Percentiles rank a stretch among this genome's conserved stretches.
phyloP scores from a whole-genome alignment of 2,329 filamentous ascomycete genomes.

The Fusarium musae region DNA sequence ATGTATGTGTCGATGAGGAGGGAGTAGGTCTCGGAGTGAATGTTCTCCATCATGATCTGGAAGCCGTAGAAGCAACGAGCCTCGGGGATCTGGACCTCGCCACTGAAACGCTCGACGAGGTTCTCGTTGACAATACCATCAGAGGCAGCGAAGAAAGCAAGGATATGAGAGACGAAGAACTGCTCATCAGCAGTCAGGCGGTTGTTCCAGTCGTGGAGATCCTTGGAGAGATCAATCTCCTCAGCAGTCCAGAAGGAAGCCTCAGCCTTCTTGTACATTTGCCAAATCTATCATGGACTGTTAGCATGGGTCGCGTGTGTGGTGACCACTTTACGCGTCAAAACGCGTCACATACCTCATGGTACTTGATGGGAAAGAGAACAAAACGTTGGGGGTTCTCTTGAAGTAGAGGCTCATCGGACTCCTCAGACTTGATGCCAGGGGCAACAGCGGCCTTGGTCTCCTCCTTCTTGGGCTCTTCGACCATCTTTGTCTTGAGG shows the following conservation, averaged over 20 bases:
- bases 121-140: constrained; percentile 99
- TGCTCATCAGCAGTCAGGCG: constrained; percentile 95
- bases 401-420: constrained; percentile 88
- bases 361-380: constrained; percentile 98
- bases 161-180: constrained; percentile 97
- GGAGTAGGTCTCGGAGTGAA: constrained; percentile 99
- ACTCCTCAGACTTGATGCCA: constrained; percentile 74
- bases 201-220: constrained; percentile 99
- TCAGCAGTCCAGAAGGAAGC: constrained; percentile 99
- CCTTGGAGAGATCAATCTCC: constrained; percentile 99
- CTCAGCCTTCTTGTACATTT: constrained; percentile 99
- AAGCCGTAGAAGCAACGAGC: constrained; percentile 99
- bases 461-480: constrained; percentile 53
- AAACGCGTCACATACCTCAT: constrained; percentile 81
- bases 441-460: constrained; percentile 56
- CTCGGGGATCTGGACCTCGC: constrained; percentile 96
- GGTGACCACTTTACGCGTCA: constrained; percentile 75
- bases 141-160: constrained; percentile 98
- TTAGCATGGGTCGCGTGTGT: constrained; percentile 51
- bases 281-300: constrained; percentile 80
- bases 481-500: constrained; percentile 68
- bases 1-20: constrained; percentile 99
- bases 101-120: constrained; percentile 96
- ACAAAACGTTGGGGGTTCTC: constrained; percentile 98
- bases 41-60: constrained; percentile 99